A percentile compares a stretch with the other conserved stretches of the same genome.
These are phyloP conservation scores for Globisporangium viniferum DNA, from an alignment of 352 stramenopile genomes.

Conservation along the genomic window DNA sequence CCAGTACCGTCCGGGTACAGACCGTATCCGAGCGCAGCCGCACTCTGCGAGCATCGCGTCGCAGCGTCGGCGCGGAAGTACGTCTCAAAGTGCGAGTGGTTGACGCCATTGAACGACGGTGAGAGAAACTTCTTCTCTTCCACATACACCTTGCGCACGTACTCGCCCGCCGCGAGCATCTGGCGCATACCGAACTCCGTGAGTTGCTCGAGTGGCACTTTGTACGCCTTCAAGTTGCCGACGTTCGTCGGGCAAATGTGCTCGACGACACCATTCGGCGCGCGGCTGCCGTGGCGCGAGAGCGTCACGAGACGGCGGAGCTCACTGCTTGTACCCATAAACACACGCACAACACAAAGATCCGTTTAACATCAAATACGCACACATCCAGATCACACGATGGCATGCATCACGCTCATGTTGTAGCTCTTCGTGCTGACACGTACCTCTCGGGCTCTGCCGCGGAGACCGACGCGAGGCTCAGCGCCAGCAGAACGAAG, in stretches of 20 bases:
- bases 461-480: not conserved
- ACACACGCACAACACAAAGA: not conserved
- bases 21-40: constrained; percentile 66
- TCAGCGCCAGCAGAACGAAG: constrained; percentile 7
- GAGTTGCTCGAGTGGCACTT: constrained; percentile 78
- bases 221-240: constrained; percentile 67
- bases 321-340: constrained; percentile 31
- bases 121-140: constrained; percentile 65
- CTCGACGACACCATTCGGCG: constrained; percentile 63
- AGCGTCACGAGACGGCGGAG: constrained; percentile 75
- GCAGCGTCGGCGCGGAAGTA: constrained; percentile 84
- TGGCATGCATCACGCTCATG: not conserved
- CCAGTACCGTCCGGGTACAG: constrained; percentile 81
- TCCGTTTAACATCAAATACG: too few species aligned
- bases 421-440: not conserved
- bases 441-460: constrained; percentile 2
- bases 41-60: constrained; percentile 78
- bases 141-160: constrained; percentile 72
- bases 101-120: constrained; percentile 61
- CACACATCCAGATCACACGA: not conserved
- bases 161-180: constrained; percentile 58
- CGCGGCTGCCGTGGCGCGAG: constrained; percentile 75
- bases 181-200: constrained; percentile 83
- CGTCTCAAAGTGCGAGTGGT: constrained; percentile 78
- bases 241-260: constrained; percentile 63